Evolutionary conservation across 441 rosid species (phyloP).

Genomic region (Sinapis alba): DNA sequence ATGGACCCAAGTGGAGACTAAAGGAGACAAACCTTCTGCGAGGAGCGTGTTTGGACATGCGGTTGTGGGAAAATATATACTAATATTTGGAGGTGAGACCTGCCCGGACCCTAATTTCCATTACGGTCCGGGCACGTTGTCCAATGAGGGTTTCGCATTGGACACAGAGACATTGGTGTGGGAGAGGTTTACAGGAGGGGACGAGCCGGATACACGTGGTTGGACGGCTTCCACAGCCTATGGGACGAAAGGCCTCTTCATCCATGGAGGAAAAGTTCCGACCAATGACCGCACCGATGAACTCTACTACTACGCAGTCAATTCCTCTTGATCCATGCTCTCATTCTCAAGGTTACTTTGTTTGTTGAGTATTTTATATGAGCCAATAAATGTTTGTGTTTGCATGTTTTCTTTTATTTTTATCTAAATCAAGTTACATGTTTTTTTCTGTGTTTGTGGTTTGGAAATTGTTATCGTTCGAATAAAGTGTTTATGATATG

Average conservation of each 20-base stretch:
- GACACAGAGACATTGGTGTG: slow-evolving; percentile 50
- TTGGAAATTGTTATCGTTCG: not conserved
- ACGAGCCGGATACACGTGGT: not conserved
- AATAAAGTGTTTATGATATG: not conserved
- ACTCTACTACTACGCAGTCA: not conserved
- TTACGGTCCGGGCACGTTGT: slow-evolving; percentile 64
- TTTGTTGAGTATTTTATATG: not conserved
- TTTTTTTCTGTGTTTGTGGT: not conserved
- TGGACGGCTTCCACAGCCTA: not conserved
- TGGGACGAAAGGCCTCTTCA: not conserved
- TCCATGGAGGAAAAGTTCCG: not conserved
- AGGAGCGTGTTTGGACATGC: not conserved
- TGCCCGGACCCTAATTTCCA: slow-evolving; percentile 59
- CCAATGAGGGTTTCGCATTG: slow-evolving; percentile 50
- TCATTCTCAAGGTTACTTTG: not conserved
- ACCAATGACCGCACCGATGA: not conserved
- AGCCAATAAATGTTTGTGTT: not conserved
- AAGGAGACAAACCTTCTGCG: not conserved
- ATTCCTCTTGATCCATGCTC: not conserved
- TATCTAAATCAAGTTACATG: not conserved
- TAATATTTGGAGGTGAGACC: not conserved
- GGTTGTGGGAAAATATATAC: not conserved
- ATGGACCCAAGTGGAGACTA: slow-evolving; percentile 42
- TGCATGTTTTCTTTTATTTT: not conserved
- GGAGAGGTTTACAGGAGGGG: not conserved